Percentiles rank a stretch among this genome's conserved stretches.
Evolutionary conservation across 2,329 filamentous ascomycete species (phyloP).

Genomic region (Neonectria sp.): DNA sequence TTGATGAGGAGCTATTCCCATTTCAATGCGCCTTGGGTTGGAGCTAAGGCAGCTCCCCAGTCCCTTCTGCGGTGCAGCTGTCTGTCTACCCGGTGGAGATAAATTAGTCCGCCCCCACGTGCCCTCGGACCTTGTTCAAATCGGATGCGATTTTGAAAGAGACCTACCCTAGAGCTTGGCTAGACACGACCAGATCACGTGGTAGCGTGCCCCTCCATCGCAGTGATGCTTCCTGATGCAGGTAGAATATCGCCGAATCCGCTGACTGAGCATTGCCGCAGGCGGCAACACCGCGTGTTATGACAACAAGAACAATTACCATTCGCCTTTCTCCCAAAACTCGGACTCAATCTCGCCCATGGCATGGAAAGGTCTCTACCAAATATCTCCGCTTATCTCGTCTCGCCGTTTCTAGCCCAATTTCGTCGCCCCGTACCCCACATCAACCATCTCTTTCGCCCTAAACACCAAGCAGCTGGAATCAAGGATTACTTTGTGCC

Average conservation of each 20-base stretch:
- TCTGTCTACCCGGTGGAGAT: slow-evolving; percentile 25
- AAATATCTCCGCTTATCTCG: not conserved
- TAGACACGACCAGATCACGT: slow-evolving; percentile 11
- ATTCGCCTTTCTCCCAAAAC: not conserved
- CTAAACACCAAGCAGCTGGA: not conserved
- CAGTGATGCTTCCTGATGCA: slow-evolving; percentile 36
- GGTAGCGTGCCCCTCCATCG: slow-evolving; percentile 16
- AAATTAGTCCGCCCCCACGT: slow-evolving; percentile 27
- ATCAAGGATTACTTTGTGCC: not conserved
- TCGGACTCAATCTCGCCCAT: not conserved
- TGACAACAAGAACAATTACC: slow-evolving; percentile 7
- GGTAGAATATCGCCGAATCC: slow-evolving; percentile 47
- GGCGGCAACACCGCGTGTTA: slow-evolving; percentile 1
- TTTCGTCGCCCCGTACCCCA: slow-evolving; percentile 26
- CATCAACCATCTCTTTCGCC: slow-evolving; percentile 9
- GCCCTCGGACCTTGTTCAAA: not conserved
- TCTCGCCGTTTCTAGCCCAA: not conserved
- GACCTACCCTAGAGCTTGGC: not conserved
- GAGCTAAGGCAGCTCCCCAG: slow-evolving; percentile 14
- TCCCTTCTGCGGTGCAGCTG: not conserved
- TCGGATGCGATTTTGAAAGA: not conserved
- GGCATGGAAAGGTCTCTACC: not conserved
- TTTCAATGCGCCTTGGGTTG: slow-evolving; percentile 6
- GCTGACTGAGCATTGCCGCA: slow-evolving; percentile 48
- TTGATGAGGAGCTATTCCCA: slow-evolving; percentile 16